Percentiles rank a stretch among this genome's conserved stretches.
phyloP scores from a whole-genome alignment of 768 basidiomycete species.

The Rhodotorula sphaerocarpa region DNA sequence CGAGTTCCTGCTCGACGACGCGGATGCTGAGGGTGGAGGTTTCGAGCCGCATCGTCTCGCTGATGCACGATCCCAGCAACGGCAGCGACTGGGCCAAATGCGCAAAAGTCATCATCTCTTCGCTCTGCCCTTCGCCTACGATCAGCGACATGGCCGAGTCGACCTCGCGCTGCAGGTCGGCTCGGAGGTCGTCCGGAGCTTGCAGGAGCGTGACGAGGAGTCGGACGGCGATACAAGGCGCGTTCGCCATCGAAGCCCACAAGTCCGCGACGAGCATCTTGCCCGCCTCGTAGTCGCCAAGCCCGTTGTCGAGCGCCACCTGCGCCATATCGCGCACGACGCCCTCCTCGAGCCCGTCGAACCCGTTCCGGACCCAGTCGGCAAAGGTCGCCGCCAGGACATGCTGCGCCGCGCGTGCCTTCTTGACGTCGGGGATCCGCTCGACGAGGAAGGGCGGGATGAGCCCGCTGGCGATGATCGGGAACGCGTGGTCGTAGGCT shows the following conservation, averaged over 20 bases:
- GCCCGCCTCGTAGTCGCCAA: slow-evolving; percentile 1
- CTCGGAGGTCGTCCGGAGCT: background rate
- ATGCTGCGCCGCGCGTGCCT: background rate
- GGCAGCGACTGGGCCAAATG: slow-evolving; percentile 17
- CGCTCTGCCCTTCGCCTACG: background rate
- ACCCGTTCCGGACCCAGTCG: slow-evolving; percentile 20
- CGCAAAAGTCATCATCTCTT: background rate
- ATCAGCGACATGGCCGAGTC: background rate
- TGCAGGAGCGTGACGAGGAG: slow-evolving; percentile 30
- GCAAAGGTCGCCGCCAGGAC: slow-evolving; percentile 1
- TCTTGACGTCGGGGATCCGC: slow-evolving; percentile 8
- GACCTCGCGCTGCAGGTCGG: slow-evolving; percentile 15
- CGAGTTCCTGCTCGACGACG: slow-evolving; percentile 11
- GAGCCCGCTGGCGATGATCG: slow-evolving; percentile 29
- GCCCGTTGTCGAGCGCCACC: background rate
- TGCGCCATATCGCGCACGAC: slow-evolving; percentile 29
- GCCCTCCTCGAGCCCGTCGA: slow-evolving; percentile 28
- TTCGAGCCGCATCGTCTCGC: slow-evolving; percentile 31
- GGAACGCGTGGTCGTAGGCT: slow-evolving; percentile 32
- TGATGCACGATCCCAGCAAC: slow-evolving; percentile 23
- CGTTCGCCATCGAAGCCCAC: slow-evolving; percentile 32
- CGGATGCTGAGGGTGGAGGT: slow-evolving; percentile 29
- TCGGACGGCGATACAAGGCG: slow-evolving; percentile 21
- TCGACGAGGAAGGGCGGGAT: slow-evolving; percentile 9
- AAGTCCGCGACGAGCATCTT: slow-evolving; percentile 7